These are phyloP conservation scores for Durotheca rogersii DNA, from an alignment of 495 filamentous ascomycete genomes.

Conservation along the genomic window DNA sequence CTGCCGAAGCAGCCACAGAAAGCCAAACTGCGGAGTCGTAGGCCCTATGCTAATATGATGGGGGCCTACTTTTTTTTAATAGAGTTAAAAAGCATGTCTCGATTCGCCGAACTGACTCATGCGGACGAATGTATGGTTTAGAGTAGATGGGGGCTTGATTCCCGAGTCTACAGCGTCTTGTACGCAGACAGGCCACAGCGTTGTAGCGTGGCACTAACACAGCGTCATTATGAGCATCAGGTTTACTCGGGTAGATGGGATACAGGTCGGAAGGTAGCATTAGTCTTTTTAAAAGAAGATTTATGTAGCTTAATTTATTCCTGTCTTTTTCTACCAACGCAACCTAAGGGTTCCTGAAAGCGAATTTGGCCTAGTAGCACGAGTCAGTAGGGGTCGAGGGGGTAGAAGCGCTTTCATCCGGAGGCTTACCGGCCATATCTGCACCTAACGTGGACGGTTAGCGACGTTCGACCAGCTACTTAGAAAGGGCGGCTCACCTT, in stretches of 20 bases:
- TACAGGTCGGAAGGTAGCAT: no score
- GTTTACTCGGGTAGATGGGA: no score
- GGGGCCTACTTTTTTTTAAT: conserved; percentile 7
- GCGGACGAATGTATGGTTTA: conserved; percentile 9
- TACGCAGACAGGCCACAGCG: background rate
- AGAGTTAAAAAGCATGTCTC: conserved; percentile 2
- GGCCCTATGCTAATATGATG: conserved; percentile 2
- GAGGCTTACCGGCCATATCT: conserved; percentile 44
- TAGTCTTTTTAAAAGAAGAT: no score
- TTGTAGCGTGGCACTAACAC: background rate
- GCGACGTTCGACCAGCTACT: background rate
- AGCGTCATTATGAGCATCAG: background rate
- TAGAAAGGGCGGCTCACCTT: conserved; percentile 54
- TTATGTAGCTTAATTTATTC: no score
- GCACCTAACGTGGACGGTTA: conserved; percentile 26
- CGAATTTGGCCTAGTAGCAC: conserved; percentile 37
- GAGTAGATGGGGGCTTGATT: background rate
- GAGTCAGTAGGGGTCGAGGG: conserved; percentile 23
- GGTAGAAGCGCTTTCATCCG: no score
- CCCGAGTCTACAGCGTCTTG: no score
- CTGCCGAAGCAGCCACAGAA: conserved; percentile 43
- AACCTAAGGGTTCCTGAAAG: conserved; percentile 40
- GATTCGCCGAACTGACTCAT: background rate
- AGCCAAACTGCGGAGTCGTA: conserved; percentile 4
- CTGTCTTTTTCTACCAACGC: background rate